phyloP scores from a whole-genome alignment of 1,284 basidiomycete genomes.

The Pseudozyma pruni region DNA sequence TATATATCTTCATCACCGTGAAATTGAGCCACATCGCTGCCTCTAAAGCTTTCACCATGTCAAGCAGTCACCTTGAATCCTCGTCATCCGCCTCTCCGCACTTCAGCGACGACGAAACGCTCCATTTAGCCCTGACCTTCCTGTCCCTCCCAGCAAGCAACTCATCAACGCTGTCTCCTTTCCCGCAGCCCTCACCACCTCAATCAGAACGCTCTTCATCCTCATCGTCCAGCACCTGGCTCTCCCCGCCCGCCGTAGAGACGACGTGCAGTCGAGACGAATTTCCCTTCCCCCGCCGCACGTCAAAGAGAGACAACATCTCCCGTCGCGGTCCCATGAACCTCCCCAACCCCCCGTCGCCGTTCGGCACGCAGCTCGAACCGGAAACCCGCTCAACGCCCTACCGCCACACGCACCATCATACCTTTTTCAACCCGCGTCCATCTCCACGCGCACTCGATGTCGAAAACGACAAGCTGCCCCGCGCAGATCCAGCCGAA shows the following conservation, averaged over 20 bases:
- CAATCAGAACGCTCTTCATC: conserved; percentile 1
- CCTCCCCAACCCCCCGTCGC: conserved; percentile 11
- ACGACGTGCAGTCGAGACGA: conserved; percentile 6
- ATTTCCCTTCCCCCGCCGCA: too few relatives aligned
- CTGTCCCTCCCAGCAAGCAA: conserved; percentile 4
- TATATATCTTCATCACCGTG: not conserved
- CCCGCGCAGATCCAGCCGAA: conserved; percentile 7
- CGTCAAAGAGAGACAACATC: too few relatives aligned
- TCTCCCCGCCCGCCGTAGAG: not conserved
- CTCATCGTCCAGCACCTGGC: conserved; percentile 7
- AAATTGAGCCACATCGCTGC: not conserved
- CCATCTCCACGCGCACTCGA: conserved; percentile 2
- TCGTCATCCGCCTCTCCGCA: not conserved
- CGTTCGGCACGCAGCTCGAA: conserved; percentile 21
- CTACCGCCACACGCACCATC: conserved; percentile 2
- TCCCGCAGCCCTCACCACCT: not conserved
- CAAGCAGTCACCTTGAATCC: not conserved
- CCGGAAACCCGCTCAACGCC: conserved; percentile 7
- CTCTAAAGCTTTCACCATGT: not conserved
- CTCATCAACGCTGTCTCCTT: not conserved
- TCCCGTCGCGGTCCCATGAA: conserved; percentile 7
- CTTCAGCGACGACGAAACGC: conserved; percentile 1
- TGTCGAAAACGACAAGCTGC: conserved; percentile 9
- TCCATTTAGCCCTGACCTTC: conserved; percentile 8
- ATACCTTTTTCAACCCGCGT: conserved; percentile 3